phyloP scores from a whole-genome alignment of 2,329 filamentous ascomycete species.

The Magnaporthiopsis incrustans region DNA sequence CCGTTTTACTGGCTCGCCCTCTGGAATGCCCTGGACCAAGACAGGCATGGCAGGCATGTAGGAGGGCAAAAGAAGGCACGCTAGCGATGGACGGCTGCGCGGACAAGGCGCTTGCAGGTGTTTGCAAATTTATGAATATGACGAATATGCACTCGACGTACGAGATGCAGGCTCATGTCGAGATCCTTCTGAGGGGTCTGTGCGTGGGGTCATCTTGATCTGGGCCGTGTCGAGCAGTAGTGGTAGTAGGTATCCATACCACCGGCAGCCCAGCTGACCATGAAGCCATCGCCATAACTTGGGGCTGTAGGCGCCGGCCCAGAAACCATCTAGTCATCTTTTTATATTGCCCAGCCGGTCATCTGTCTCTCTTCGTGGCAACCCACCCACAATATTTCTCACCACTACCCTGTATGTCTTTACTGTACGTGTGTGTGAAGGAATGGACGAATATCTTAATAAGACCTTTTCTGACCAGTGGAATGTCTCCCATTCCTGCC shows the following conservation, averaged over 20 bases:
- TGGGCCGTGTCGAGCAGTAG: neutral
- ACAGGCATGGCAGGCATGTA: no score
- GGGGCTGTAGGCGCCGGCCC: neutral
- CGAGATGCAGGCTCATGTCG: neutral
- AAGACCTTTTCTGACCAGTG: no score
- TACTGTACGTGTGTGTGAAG: neutral
- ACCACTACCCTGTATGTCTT: neutral
- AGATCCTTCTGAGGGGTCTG: no score
- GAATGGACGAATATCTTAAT: neutral
- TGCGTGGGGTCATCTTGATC: neutral
- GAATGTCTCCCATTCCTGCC: neutral
- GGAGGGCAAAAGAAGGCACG: neutral
- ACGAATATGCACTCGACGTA: neutral
- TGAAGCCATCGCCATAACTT: neutral
- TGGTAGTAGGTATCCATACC: neutral
- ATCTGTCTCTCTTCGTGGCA: neutral
- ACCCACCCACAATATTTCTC: neutral
- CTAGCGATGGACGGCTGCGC: neutral
- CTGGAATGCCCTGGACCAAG: neutral
- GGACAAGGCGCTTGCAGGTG: no score
- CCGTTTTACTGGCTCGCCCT: neutral
- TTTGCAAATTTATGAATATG: neutral
- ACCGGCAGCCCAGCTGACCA: neutral
- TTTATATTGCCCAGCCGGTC: neutral
- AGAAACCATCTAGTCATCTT: neutral